Percentiles rank a stretch among this genome's conserved stretches.
Conservation (phyloP, 2,329 filamentous ascomycete genomes). For the Aspergillus flavus region DNA sequence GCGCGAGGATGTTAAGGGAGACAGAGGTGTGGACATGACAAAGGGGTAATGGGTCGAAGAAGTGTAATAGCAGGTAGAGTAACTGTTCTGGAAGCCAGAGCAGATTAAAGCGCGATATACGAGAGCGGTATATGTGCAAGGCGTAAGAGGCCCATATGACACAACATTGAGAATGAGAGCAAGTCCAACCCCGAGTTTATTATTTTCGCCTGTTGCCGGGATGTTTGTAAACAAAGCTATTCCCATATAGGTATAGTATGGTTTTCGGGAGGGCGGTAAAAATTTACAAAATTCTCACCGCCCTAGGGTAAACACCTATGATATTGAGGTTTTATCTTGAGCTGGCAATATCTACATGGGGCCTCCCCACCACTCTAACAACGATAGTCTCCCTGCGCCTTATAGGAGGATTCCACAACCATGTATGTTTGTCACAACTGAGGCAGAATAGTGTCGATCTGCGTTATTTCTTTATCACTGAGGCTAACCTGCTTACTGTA, state of each 20-base stretch:
- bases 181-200: conserved; percentile 21
- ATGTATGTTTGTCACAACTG: background rate
- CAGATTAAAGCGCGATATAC: background rate
- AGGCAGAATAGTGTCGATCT: conserved; percentile 24
- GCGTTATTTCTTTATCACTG: conserved; percentile 24
- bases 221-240: conserved; percentile 37
- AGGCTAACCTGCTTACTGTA: too few species aligned
- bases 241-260: conserved; percentile 19
- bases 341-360: background rate
- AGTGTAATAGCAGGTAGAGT: background rate
- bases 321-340: background rate
- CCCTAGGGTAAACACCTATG: conserved; percentile 1
- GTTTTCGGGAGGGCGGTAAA: conserved; percentile 12
- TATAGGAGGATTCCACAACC: background rate
- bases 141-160: background rate
- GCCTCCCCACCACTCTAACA: background rate
- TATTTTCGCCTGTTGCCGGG: conserved; percentile 30
- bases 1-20: conserved; percentile 43
- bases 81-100: background rate
- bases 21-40: conserved; percentile 44
- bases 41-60: conserved; percentile 7
- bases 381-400: background rate
- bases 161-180: conserved; percentile 1
- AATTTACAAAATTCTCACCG: conserved; percentile 19
- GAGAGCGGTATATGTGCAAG: background rate